Evolutionary conservation across 2,329 filamentous ascomycete species (phyloP).

Genomic region (Aureobasidium vineae): DNA sequence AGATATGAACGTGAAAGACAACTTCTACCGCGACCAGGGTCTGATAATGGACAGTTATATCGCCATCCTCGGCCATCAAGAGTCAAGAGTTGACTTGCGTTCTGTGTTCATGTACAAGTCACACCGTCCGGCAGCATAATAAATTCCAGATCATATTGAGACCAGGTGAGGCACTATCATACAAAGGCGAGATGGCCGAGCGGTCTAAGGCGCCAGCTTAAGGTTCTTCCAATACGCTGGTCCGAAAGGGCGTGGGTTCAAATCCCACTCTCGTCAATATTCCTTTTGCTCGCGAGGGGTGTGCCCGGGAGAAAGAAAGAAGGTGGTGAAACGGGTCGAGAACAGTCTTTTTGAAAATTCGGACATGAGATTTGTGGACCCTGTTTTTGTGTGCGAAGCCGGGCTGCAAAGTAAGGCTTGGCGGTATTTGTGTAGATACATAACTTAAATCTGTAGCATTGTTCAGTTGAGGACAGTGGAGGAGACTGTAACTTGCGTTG

Average conservation of each 20-base stretch:
- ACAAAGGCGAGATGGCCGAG: conserved; percentile 25
- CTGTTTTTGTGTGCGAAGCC: not conserved
- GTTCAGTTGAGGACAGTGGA: no score
- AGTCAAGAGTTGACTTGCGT: no score
- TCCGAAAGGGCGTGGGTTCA: conserved; percentile 26
- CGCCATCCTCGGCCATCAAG: no score
- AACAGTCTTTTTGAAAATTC: not conserved
- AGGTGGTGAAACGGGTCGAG: not conserved
- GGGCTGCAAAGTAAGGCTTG: not conserved
- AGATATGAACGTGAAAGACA: no score
- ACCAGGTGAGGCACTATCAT: not conserved
- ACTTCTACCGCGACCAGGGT: no score
- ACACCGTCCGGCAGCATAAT: no score
- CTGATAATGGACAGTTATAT: no score
- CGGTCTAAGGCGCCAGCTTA: conserved; percentile 28
- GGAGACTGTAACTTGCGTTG: no score
- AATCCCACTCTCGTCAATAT: conserved; percentile 26
- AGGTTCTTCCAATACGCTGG: conserved; percentile 22
- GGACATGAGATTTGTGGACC: not conserved
- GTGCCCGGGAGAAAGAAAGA: not conserved
- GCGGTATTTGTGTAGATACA: not conserved
- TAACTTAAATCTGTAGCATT: not conserved
- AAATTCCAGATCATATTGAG: no score
- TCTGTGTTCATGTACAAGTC: no score
- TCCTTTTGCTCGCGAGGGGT: not conserved